Base-by-base conservation (phyloP, 2,329 filamentous ascomycete genomes). In the Neonectria faginata region DNA sequence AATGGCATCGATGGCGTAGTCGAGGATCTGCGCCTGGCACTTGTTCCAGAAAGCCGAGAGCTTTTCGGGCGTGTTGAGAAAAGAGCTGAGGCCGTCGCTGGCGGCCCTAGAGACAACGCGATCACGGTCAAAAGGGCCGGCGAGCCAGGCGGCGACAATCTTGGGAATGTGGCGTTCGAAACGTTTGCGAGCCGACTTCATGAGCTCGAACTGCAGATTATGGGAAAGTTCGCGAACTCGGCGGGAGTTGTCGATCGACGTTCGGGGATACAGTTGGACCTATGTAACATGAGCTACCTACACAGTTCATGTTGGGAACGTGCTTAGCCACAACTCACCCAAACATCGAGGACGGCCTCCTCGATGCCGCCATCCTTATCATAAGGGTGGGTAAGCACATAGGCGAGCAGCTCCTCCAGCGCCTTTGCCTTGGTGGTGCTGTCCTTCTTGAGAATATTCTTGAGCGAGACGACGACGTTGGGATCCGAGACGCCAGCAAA, bases 361-460 rank as follows among this genome's bases (percentile, higher is more conserved):
- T 97, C 94, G 18, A 92, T 82, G 33, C 89, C 90, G 27, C 86
- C 88, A 70, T 85, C 82, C 60, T 84, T 73, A 65, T 84, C 86
- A 76, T 77, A 85, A 45, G 79, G 85, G 77, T 82, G 86, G 12
- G 80, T 78, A 68, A 85, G 83, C 42, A 92, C 82, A 74, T 91
- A 86, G 36, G 86, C 78, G 52, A 93, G 85, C 20, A 99, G 80
- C 57, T 98, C 95, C 72, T 98, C 94, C 29, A 99, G 82, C 0
- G 93, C 95, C 78, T 95, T 97, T 8, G 91, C 86, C 77, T 97
- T 97, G 41, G 96, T 99, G 11, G 89, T 97, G 74, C 90, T 91
- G 81, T 97, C 95, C 80, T 96, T 97, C 81, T 98, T 99, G 55
- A 90, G 86, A 3, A 97, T 81, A 72, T 97, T 97, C 79, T 97